Base-by-base conservation (phyloP, 2,329 filamentous ascomycete genomes). In the Lachnellula arida region DNA sequence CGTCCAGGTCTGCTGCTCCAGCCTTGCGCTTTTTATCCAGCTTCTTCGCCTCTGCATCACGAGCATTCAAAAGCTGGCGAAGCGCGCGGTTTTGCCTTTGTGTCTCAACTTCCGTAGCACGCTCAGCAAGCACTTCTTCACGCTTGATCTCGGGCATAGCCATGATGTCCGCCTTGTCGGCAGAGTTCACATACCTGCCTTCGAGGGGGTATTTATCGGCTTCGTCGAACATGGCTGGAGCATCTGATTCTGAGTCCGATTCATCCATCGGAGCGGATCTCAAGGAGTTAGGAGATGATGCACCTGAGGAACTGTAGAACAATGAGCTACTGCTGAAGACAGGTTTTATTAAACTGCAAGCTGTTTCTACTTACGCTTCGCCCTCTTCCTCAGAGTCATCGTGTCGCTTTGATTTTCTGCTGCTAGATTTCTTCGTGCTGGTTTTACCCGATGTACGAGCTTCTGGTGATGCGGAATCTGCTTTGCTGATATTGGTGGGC, bases 231-330 rank as follows among this genome's bases (percentile, higher is more conserved):
- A 71, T 72, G 51, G 80, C 75, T 53, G 79, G 74, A 55, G 78
- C 75, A 62, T 89, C 86, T 23, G 81, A 83, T 61, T 89, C 88
- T n/a, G 89, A 90, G 61, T 91, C 87, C 46, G 88, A 94, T 71
- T 94, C 89, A 58, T 93, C 91, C 91, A 96, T 96, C 22, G 89
- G 87, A 22, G 86, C 91, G 11, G 91, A 96, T 67, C 87, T 82
- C 51, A 88, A 81, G 5, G 91, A 96, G 69, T 84, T 81, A 51
- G 84, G 87, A 17, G 88, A 88, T n/a, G 76, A 79, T 9, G 84
- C 84, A 14, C 79, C 77, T 22, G 86, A 88, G 19, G 87, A 92
- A 54, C 88, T 93, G 68, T 48, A 42, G 37, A 46, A 39, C n/a
- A 46, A 42, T 57, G 19, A 51, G 59, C 54, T 25, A 61, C 48